Conservation (phyloP, 306 rosid species). For the Crataegus laevigata region DNA sequence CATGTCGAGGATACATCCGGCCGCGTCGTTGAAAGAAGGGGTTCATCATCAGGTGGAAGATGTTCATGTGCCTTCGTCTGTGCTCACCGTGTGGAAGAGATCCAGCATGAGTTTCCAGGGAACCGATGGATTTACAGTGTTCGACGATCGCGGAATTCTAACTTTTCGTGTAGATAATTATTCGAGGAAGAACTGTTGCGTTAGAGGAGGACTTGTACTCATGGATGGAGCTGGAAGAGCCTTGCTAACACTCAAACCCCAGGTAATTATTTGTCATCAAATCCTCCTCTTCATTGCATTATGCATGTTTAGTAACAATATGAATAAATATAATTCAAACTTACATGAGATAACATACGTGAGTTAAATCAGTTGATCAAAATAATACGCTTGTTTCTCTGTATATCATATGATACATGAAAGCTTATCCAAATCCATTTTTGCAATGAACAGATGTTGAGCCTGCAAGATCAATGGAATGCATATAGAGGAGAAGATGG, state of each 20-base stretch:
- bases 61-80: not conserved
- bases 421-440: not conserved
- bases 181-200: constrained; percentile 24
- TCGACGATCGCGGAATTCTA: constrained; percentile 27
- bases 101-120: constrained; percentile 50
- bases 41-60: not conserved
- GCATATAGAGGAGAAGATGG: constrained; percentile 33
- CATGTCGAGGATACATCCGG: constrained; percentile 31
- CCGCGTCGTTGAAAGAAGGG: not conserved
- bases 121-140: constrained; percentile 41
- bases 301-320: not conserved
- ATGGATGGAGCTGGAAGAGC: constrained; percentile 48
- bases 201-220: constrained; percentile 30
- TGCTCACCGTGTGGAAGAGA: constrained; percentile 48
- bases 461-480: constrained; percentile 36
- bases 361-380: not conserved
- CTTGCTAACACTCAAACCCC: constrained; percentile 40
- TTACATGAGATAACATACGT: not conserved
- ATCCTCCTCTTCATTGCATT: not conserved
- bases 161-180: constrained; percentile 40
- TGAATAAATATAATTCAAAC: too few species aligned
- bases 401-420: not conserved
- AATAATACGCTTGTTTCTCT: not conserved
- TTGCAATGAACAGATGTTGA: constrained; percentile 18
- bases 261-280: not conserved